These are phyloP conservation scores for Entrophospora sp. DNA, from an alignment of 192 early-diverging fungal genomes.

Conservation along the genomic window DNA sequence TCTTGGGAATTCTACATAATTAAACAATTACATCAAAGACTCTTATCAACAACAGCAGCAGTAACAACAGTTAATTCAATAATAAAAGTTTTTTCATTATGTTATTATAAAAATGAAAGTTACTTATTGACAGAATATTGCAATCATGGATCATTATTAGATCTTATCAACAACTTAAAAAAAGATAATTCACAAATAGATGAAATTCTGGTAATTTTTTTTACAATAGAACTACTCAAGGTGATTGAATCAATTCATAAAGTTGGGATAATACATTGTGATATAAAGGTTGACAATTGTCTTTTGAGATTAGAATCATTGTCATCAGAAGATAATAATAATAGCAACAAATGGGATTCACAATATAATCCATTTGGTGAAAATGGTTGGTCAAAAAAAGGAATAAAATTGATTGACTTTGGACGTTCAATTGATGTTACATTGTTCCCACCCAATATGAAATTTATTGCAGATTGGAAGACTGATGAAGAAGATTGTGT, in stretches of 20 bases:
- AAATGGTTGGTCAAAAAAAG: slow-evolving; percentile 17
- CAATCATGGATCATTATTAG: slow-evolving; percentile 21
- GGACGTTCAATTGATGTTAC: slow-evolving; percentile 23
- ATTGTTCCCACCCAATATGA: slow-evolving; percentile 14
- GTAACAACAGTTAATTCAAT: background rate
- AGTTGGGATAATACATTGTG: slow-evolving; percentile 25
- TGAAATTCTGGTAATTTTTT: slow-evolving; percentile 23
- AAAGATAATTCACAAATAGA: slow-evolving; percentile 7
- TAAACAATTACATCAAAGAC: slow-evolving; percentile 10
- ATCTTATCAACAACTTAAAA: slow-evolving; percentile 9
- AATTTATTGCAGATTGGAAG: slow-evolving; percentile 18
- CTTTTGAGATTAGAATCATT: slow-evolving; percentile 18
- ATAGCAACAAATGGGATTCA: background rate
- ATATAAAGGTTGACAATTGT: slow-evolving; percentile 30
- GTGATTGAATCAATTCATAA: slow-evolving; percentile 19
- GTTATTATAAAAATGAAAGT: slow-evolving; percentile 20
- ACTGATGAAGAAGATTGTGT: slow-evolving; percentile 15
- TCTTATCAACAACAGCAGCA: background rate
- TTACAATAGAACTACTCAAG: slow-evolving; percentile 20
- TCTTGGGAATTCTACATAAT: slow-evolving; percentile 29
- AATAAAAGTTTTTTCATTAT: background rate
- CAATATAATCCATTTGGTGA: slow-evolving; percentile 7
- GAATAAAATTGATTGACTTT: slow-evolving; percentile 28
- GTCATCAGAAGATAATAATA: background rate
- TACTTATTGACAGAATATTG: slow-evolving; percentile 19